Conservation (phyloP, 2,329 filamentous ascomycete genomes). For the Fusarium sambucinum region DNA sequence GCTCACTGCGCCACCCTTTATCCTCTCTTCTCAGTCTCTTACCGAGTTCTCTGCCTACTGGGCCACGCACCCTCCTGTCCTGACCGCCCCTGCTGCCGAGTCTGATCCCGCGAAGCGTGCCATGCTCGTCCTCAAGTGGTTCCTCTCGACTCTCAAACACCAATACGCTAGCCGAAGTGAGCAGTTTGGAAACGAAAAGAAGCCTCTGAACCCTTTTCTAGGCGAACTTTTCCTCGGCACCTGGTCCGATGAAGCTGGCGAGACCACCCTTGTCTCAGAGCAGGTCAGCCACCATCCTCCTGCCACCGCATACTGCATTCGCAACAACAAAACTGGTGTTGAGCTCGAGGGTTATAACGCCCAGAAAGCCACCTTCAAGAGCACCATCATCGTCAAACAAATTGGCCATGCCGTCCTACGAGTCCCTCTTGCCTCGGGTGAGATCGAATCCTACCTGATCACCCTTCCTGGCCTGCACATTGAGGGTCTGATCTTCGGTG, state of each 20-base stretch:
- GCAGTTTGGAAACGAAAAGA: constrained; percentile 90
- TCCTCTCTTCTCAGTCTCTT: constrained; percentile 81
- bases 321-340: constrained; percentile 86
- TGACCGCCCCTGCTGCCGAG: constrained; percentile 85
- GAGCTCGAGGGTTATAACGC: constrained; percentile 90
- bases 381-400: constrained; percentile 95
- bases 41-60: constrained; percentile 87
- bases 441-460: constrained; percentile 83
- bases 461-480: constrained; percentile 93
- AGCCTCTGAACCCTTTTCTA: constrained; percentile 95
- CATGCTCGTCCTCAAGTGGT: constrained; percentile 94
- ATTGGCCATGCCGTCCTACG: constrained; percentile 89
- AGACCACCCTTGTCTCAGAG: constrained; percentile 89
- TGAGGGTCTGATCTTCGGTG: constrained; percentile 87
- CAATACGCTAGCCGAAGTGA: constrained; percentile 83
- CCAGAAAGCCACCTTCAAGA: constrained; percentile 94
- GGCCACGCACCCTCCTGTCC: constrained; percentile 81
- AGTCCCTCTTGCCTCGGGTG: constrained; percentile 64
- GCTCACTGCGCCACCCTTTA: constrained; percentile 84
- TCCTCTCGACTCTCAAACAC: constrained; percentile 91
- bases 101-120: constrained; percentile 84
- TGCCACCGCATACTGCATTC: constrained; percentile 93
- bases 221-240: constrained; percentile 93
- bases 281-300: constrained; percentile 97
- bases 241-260: constrained; percentile 86